These are phyloP conservation scores for Penicillium odoratum DNA, from an alignment of 495 filamentous ascomycete species.

Conservation along the genomic window DNA sequence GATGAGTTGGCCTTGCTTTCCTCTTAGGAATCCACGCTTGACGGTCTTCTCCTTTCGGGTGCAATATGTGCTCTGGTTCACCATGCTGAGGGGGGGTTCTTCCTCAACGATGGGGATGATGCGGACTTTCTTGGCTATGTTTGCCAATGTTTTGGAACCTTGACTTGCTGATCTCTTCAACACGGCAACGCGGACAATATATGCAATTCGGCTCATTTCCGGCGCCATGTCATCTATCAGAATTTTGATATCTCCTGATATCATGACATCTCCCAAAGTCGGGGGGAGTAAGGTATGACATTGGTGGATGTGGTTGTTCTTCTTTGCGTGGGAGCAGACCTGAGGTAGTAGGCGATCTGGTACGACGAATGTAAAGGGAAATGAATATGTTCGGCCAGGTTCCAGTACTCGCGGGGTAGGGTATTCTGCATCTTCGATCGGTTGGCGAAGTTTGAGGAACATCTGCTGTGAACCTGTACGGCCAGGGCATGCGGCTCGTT, in stretches of 20 bases:
- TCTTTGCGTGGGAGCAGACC: conserved; percentile 58
- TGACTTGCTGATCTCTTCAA: conserved; percentile 30
- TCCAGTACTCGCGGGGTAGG: conserved; percentile 70
- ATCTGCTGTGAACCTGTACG: conserved; percentile 55
- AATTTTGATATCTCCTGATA: conserved; percentile 48
- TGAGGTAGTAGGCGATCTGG: conserved; percentile 68
- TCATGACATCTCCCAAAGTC: conserved; percentile 68
- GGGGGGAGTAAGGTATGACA: conserved; percentile 81
- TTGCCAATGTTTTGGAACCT: conserved; percentile 41
- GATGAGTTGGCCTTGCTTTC: conserved; percentile 71
- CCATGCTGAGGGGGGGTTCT: conserved; percentile 71
- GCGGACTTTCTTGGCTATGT: conserved; percentile 62
- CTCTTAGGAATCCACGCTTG: conserved; percentile 73
- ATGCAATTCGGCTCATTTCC: conserved; percentile 74
- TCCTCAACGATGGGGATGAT: conserved; percentile 75
- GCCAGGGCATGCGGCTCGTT: conserved; percentile 50
- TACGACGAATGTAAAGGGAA: conserved; percentile 88
- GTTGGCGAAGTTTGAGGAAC: conserved; percentile 83
- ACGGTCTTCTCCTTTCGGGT: conserved; percentile 74
- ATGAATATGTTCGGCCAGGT: conserved; percentile 63
- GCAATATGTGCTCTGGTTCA: conserved; percentile 59
- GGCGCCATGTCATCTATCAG: conserved; percentile 80
- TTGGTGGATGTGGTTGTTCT: conserved; percentile 59
- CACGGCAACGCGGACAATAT: conserved; percentile 64
- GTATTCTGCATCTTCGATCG: conserved; percentile 66